Conservation (phyloP, 176 grass and related monocot genomes). For the Carex myosuroides region DNA sequence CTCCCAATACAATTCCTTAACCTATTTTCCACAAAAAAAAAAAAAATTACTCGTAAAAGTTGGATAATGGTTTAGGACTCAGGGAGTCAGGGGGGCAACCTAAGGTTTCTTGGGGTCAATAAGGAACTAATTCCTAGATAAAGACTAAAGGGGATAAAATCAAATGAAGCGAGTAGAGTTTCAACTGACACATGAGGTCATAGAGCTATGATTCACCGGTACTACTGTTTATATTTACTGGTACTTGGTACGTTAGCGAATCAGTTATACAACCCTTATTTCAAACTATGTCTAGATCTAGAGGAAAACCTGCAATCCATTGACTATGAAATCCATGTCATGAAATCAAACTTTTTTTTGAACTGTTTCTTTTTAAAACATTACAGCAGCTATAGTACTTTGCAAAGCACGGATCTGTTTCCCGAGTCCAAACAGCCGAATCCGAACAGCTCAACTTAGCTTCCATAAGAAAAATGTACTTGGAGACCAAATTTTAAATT, state of each 20-base stretch:
- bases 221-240: too few relatives aligned
- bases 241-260: too few relatives aligned
- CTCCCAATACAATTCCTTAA: not conserved
- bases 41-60: not conserved
- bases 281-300: too few relatives aligned
- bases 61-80: not conserved
- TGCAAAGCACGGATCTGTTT: not conserved
- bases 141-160: not conserved
- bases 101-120: not conserved
- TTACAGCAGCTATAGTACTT: not conserved
- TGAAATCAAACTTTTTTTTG: too few relatives aligned
- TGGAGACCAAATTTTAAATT: too few relatives aligned
- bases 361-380: not conserved
- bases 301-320: too few relatives aligned
- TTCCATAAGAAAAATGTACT: too few relatives aligned
- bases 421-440: too few relatives aligned
- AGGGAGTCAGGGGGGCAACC: not conserved
- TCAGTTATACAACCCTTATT: too few relatives aligned
- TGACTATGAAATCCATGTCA: too few relatives aligned
- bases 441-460: too few relatives aligned
- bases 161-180: not conserved
- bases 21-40: not conserved
- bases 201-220: not conserved
- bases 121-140: not conserved
- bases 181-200: not conserved